Evolutionary conservation across 352 stramenopile species (phyloP).

Genomic region (Blastocystis sp.): DNA sequence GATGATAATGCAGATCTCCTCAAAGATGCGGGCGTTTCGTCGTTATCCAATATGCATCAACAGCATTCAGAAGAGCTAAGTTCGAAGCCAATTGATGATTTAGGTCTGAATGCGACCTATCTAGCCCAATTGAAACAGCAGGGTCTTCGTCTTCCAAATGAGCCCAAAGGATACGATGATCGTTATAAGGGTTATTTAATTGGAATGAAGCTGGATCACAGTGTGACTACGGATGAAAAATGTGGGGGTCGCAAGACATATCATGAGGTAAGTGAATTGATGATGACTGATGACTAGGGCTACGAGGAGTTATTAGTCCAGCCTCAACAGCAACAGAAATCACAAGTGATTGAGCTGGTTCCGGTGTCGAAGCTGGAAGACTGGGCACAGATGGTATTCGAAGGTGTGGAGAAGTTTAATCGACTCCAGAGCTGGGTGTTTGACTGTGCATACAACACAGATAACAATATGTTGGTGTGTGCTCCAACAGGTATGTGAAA

Average conservation of each 20-base stretch:
- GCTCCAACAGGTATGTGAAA: constrained; percentile 74
- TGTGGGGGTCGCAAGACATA: constrained; percentile 22
- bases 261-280: not conserved
- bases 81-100: constrained; percentile 4
- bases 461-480: constrained; percentile 94
- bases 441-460: constrained; percentile 87
- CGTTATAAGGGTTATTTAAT: constrained; percentile 30
- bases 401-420: constrained; percentile 84
- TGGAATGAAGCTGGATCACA: constrained; percentile 49
- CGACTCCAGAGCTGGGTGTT: constrained; percentile 96
- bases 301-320: constrained; percentile 60
- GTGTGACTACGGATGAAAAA: constrained; percentile 21
- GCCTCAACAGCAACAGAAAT: not conserved
- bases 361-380: constrained; percentile 71
- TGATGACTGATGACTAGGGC: not conserved
- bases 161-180: constrained; percentile 12
- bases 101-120: not conserved
- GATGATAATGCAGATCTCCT: not conserved
- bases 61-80: not conserved
- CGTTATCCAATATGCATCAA: not conserved
- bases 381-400: constrained; percentile 76
- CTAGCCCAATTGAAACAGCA: constrained; percentile 44
- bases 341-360: constrained; percentile 69
- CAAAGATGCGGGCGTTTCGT: not conserved
- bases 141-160: not conserved